Conservation (phyloP, 352 stramenopile species). For the Phytophthora idaei region DNA sequence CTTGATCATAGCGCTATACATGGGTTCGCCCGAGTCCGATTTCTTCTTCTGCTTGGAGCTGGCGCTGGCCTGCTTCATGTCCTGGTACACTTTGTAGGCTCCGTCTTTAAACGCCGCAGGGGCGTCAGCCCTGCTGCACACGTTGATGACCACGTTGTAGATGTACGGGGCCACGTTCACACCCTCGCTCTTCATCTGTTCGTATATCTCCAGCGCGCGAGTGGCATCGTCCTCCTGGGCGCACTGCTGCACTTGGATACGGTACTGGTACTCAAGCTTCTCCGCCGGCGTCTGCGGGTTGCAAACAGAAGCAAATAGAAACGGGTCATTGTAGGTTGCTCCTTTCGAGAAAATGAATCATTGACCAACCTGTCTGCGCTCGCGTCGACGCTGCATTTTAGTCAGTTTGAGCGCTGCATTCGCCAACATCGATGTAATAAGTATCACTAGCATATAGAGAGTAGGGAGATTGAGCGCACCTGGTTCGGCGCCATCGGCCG, state of each 20-base stretch:
- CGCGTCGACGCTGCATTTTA: conserved; percentile 49
- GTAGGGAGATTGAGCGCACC: conserved; percentile 11
- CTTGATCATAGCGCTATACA: conserved; percentile 80
- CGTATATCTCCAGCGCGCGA: conserved; percentile 52
- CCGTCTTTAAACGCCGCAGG: conserved; percentile 39
- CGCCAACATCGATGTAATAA: not conserved
- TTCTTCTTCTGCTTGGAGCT: conserved; percentile 21
- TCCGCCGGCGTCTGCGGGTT: conserved; percentile 48
- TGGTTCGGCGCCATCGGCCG: conserved; percentile 14
- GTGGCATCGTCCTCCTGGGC: conserved; percentile 44
- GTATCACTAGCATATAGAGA: not conserved
- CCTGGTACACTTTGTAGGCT: conserved; percentile 61
- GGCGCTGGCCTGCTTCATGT: conserved; percentile 60
- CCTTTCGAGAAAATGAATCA: not conserved
- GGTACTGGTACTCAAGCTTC: conserved; percentile 45
- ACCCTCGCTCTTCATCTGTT: conserved; percentile 49
- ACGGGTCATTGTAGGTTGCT: not conserved
- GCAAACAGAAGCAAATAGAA: not conserved
- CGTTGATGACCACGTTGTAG: conserved; percentile 66
- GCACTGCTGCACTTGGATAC: conserved; percentile 49
- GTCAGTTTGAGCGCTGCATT: conserved; percentile 29
- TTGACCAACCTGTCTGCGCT: conserved; percentile 53
- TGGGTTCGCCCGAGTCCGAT: conserved; percentile 54
- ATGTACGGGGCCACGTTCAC: conserved; percentile 51
- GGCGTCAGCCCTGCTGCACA: conserved; percentile 58